phyloP scores from a whole-genome alignment of 768 basidiomycete species.

The Naganishia kalamii region DNA sequence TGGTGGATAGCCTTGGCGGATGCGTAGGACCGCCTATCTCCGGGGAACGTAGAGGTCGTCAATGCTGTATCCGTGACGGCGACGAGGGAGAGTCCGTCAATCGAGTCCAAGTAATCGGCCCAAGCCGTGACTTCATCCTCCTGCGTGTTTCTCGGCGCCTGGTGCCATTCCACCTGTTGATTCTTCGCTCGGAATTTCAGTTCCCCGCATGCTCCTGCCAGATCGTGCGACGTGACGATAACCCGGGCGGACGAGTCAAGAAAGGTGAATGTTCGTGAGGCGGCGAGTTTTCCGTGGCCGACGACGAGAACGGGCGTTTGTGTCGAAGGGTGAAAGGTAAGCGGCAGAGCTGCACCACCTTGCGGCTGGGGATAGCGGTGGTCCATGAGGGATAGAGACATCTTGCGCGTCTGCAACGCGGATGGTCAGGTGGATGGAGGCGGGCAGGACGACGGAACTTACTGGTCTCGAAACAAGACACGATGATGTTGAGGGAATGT shows the following conservation, averaged over 20 bases:
- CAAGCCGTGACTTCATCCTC: conserved; percentile 47
- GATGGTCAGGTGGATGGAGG: not conserved
- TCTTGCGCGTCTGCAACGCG: not conserved
- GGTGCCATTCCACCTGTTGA: conserved; percentile 57
- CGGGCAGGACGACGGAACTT: not conserved
- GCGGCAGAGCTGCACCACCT: conserved; percentile 65
- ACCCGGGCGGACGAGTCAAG: conserved; percentile 74
- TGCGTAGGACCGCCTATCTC: conserved; percentile 48
- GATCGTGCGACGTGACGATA: conserved; percentile 55
- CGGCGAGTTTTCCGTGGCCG: conserved; percentile 72
- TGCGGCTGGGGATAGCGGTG: conserved; percentile 36
- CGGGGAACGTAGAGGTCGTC: conserved; percentile 30
- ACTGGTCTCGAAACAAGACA: not conserved
- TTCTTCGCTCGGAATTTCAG: conserved; percentile 58
- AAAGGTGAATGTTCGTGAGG: conserved; percentile 71
- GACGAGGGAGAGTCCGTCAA: conserved; percentile 53
- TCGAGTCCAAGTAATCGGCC: conserved; percentile 51
- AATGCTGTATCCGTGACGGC: conserved; percentile 75
- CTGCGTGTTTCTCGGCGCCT: conserved; percentile 43
- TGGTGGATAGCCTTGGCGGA: conserved; percentile 60
- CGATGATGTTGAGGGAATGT: not conserved
- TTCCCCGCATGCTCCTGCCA: conserved; percentile 60
- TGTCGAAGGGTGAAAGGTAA: conserved; percentile 62
- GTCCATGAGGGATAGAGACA: not conserved
- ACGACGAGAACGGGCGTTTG: conserved; percentile 58